Base-by-base conservation (phyloP, 495 filamentous ascomycete species). In the Penicillium ochrochloron region DNA sequence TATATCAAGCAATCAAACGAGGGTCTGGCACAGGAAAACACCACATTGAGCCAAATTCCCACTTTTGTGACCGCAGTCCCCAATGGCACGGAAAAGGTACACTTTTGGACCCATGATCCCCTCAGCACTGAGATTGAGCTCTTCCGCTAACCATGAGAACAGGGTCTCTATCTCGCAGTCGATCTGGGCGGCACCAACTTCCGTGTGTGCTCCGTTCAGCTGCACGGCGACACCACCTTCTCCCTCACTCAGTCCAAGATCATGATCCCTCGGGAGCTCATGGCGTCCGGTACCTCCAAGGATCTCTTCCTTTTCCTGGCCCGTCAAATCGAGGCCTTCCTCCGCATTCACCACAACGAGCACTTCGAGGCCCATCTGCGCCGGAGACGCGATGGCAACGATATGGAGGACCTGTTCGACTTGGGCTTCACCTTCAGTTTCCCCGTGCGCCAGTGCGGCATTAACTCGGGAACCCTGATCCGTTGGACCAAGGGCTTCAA, bases 401-500 rank as follows among this genome's bases (percentile, higher is more conserved):
- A 74, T 44, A 84, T 89, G 41, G 86, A 92, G 72, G 83, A 96
- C 51, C 83, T 94, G 58, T 96, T 99, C 75, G 88, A 92, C 69
- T 82, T 99, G 14, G 95, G 95, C 17, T 98, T 99, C 79, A 98
- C 95, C 39, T 99, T 99, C 80, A 94, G 90, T 74, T 99, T 99
- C 76, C 95, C 95, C 17, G 95, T 99, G 29, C 88, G 96, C 68
- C 95, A 99, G 70, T 79, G 88, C 63, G 93, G 93, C 25, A 95
- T 99, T 71, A 98, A 98, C 82, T 92, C 90, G 73, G 95, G 95
- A 46, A 91, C 87, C 42, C 80, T 98, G 39, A 92, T 97, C 74
- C 88, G 96, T 62, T 99, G 95, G 95, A 99, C 96, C 33, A 99
- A 99, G 82, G 96, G 95, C 39, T 99, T 97, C 74, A 91, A 97